phyloP scores from a whole-genome alignment of 2,329 filamentous ascomycete genomes.

The Sarocladium kiliense region DNA sequence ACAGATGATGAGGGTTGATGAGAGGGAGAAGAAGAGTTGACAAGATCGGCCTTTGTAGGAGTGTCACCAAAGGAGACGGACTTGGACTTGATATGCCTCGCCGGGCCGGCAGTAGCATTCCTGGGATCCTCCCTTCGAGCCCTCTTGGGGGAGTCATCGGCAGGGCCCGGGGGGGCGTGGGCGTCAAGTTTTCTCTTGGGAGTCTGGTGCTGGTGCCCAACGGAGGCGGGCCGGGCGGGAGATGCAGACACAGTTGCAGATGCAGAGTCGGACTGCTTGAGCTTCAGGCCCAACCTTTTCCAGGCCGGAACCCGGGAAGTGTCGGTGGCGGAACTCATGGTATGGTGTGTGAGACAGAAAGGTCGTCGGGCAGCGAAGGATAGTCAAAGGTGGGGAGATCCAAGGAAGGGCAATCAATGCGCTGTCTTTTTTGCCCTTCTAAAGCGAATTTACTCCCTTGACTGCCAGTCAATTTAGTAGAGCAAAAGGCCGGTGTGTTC shows the following conservation, averaged over 20 bases:
- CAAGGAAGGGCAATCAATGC: not conserved
- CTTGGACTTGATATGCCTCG: slow-evolving; percentile 31
- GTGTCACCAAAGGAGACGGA: slow-evolving; percentile 45
- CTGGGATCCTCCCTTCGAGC: slow-evolving; percentile 25
- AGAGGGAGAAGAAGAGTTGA: slow-evolving; percentile 11
- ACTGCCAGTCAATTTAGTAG: not conserved
- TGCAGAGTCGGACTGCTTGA: slow-evolving; percentile 38
- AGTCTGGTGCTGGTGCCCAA: slow-evolving; percentile 30
- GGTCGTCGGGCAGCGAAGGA: slow-evolving; percentile 11
- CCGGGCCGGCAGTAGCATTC: slow-evolving; percentile 22
- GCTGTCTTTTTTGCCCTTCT: slow-evolving; percentile 13
- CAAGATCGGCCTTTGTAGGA: slow-evolving; percentile 26
- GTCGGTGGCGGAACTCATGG: slow-evolving; percentile 38
- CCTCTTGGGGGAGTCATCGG: slow-evolving; percentile 27
- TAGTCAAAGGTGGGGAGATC: not conserved
- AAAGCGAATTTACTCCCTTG: not conserved
- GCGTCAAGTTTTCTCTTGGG: slow-evolving; percentile 34
- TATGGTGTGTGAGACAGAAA: slow-evolving; percentile 11
- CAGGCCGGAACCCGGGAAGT: slow-evolving; percentile 49
- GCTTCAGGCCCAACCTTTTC: slow-evolving; percentile 60
- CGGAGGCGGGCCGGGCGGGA: slow-evolving; percentile 20
- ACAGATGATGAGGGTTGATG: slow-evolving; percentile 15
- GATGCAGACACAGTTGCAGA: slow-evolving; percentile 25
- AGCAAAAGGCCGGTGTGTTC: not conserved
- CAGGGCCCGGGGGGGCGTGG: slow-evolving; percentile 26